Base-by-base conservation (phyloP, 2,329 filamentous ascomycete species). In the Clarireedia paspali region DNA sequence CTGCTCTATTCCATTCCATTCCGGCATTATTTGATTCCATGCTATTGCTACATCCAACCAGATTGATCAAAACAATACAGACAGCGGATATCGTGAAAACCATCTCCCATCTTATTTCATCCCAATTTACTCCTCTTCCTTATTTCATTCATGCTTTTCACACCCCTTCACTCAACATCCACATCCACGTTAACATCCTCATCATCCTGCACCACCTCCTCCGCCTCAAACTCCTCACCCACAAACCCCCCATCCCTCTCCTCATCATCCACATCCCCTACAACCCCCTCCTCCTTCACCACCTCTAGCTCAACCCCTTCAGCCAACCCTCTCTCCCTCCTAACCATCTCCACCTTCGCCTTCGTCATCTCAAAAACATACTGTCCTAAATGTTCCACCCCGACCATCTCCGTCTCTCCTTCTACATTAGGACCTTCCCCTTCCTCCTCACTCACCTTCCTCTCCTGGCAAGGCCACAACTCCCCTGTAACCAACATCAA, bases 321-420 rank as follows among this genome's bases (percentile, higher is more conserved):
- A 2, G 61, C 60, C 23, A 69, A 56, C 1, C 67, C 66, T 47
- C 62, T 62, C 53, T 68, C 61, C 24, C 63, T 61, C 47, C 64
- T 62, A 15, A 70, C 38, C 50, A 70, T 66, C 53, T 66, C 61
- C 5, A 70, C 63, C 44, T 67, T 70, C 9, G 67, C 56, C 36
- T 87, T 82, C 3, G 91, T 95, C 90, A 99, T 99, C 71, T 99
- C 89, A 69, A 83, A 96, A 23, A 99, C 92, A 70, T 96, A 99
- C 72, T 96, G 88, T 0, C 94, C 94, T 38, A 99, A 72, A 74
- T 99, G 94, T 74, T 99, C 92, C 1, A 97, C 85, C 36, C 88
- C 83, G 65, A 92, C 88, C 89, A 99, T 97, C 20, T 83, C 77
- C 1, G 84, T 85, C 64, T 82, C 79, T 12, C 79, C 79, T 2